phyloP scores from a whole-genome alignment of 352 stramenopile species.

The Phytopythium litorale region DNA sequence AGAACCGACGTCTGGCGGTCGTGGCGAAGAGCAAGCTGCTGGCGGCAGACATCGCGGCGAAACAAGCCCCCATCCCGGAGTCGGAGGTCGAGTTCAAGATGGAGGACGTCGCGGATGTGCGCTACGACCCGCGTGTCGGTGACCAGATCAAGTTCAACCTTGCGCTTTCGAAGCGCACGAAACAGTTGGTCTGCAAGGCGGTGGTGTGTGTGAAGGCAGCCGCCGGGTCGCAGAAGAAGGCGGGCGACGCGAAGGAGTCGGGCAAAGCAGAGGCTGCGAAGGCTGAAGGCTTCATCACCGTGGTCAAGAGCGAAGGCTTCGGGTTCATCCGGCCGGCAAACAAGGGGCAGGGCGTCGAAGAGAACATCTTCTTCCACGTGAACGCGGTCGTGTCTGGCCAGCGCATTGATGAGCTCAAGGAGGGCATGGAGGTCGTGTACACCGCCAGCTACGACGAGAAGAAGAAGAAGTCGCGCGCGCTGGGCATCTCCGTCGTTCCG shows the following conservation, averaged over 20 bases:
- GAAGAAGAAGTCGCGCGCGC: slow-evolving; percentile 66
- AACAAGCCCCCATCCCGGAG: slow-evolving; percentile 11
- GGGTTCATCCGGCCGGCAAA: slow-evolving; percentile 69
- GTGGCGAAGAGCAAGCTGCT: slow-evolving; percentile 23
- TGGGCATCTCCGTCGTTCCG: slow-evolving; percentile 43
- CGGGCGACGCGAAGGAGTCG: slow-evolving; percentile 15
- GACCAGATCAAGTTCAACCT: slow-evolving; percentile 67
- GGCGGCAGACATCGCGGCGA: slow-evolving; percentile 8
- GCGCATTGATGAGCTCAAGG: slow-evolving; percentile 51
- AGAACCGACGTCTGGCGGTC: slow-evolving; percentile 34
- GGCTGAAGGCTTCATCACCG: slow-evolving; percentile 59
- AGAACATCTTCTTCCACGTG: slow-evolving; percentile 82
- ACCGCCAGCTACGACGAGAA: slow-evolving; percentile 57
- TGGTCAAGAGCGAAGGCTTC: slow-evolving; percentile 66
- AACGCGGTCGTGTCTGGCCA: slow-evolving; percentile 60
- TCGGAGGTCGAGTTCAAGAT: slow-evolving; percentile 52
- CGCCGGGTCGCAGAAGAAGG: slow-evolving; percentile 8
- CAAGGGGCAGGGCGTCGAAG: slow-evolving; percentile 27
- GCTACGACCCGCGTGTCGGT: slow-evolving; percentile 59
- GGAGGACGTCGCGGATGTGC: slow-evolving; percentile 59
- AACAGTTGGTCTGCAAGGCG: slow-evolving; percentile 54
- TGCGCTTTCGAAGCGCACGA: slow-evolving; percentile 55
- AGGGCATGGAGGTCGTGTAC: slow-evolving; percentile 70
- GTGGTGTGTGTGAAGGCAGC: slow-evolving; percentile 42
- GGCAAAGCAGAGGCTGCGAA: slow-evolving; percentile 12